These are phyloP conservation scores for Scenedesmus sp. DNA, from an alignment of 163 green algal species.

Conservation along the genomic window DNA sequence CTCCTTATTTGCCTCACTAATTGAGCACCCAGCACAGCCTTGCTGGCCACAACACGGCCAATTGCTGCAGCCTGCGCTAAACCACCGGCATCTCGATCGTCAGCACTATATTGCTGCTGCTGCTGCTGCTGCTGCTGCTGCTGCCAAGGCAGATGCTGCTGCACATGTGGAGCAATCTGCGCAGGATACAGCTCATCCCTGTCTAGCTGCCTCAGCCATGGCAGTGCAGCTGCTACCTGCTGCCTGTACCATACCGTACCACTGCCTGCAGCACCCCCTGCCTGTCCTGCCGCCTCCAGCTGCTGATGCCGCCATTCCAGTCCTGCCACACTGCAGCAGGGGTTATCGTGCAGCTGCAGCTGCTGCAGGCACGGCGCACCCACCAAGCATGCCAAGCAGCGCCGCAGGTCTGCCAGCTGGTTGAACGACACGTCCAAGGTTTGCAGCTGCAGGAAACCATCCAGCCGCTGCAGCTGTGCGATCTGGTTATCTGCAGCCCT, in stretches of 20 bases:
- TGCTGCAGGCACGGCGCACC: not conserved
- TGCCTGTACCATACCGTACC: not conserved
- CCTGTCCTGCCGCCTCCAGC: not conserved
- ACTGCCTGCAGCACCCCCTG: not conserved
- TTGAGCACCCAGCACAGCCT: not conserved
- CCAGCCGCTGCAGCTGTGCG: not conserved
- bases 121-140: slow-evolving; percentile 9
- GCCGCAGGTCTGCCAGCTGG: not conserved
- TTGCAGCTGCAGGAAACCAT: slow-evolving; percentile 14
- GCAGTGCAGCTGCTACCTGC: not conserved
- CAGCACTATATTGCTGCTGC: not conserved
- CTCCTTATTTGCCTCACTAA: not conserved
- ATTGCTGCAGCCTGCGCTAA: not conserved
- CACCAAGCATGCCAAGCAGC: not conserved
- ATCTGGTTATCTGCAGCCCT: slow-evolving; percentile 43
- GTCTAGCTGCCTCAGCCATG: slow-evolving; percentile 24
- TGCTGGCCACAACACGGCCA: not conserved
- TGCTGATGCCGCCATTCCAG: slow-evolving; percentile 2
- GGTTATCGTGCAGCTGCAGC: slow-evolving; percentile 54
- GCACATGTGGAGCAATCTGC: not conserved
- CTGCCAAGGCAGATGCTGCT: slow-evolving; percentile 3
- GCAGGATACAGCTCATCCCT: not conserved
- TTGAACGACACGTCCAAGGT: slow-evolving; percentile 45
- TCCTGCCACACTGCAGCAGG: not conserved
- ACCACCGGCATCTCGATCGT: not conserved